phyloP scores from a whole-genome alignment of 2,329 filamentous ascomycete genomes.

The Claviceps digitariae region DNA sequence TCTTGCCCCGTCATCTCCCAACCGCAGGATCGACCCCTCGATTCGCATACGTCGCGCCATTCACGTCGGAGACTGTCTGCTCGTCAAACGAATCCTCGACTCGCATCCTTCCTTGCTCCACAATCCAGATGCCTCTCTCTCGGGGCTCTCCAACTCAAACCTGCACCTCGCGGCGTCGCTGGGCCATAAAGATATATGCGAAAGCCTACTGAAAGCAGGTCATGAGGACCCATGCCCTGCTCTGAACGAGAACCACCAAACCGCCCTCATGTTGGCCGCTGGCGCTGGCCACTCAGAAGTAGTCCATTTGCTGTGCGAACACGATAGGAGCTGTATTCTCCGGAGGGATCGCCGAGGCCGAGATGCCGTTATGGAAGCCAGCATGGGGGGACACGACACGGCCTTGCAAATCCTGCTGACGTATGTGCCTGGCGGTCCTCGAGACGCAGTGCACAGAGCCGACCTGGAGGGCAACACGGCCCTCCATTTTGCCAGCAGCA shows the following conservation, averaged over 20 bases:
- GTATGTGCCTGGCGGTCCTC: constrained; percentile 40
- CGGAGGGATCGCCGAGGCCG: constrained; percentile 54
- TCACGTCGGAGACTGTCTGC: constrained; percentile 54
- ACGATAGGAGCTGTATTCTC: constrained; percentile 48
- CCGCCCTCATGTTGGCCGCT: constrained; percentile 68
- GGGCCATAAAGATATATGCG: constrained; percentile 55
- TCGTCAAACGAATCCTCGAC: constrained; percentile 64
- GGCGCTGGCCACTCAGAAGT: constrained; percentile 56
- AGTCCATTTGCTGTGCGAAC: constrained; percentile 55
- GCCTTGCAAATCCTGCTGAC: constrained; percentile 52
- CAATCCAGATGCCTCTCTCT: constrained; percentile 61
- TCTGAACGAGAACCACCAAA: constrained; percentile 68
- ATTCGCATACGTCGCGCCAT: constrained; percentile 74
- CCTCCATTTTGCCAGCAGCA: constrained; percentile 72
- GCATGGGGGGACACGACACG: constrained; percentile 46
- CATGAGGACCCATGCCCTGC: constrained; percentile 64
- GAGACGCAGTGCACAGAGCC: constrained; percentile 37
- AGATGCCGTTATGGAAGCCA: constrained; percentile 59
- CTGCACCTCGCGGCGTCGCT: constrained; percentile 68
- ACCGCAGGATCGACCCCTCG: constrained; percentile 59
- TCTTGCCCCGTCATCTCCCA: neutral
- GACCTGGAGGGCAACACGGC: constrained; percentile 75
- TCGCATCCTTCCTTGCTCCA: constrained; percentile 58
- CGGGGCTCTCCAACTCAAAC: constrained; percentile 64
- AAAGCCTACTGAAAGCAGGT: constrained; percentile 55